These are phyloP conservation scores for Leccinum angustisporum DNA, from an alignment of 1,284 basidiomycete genomes.

Conservation along the genomic window DNA sequence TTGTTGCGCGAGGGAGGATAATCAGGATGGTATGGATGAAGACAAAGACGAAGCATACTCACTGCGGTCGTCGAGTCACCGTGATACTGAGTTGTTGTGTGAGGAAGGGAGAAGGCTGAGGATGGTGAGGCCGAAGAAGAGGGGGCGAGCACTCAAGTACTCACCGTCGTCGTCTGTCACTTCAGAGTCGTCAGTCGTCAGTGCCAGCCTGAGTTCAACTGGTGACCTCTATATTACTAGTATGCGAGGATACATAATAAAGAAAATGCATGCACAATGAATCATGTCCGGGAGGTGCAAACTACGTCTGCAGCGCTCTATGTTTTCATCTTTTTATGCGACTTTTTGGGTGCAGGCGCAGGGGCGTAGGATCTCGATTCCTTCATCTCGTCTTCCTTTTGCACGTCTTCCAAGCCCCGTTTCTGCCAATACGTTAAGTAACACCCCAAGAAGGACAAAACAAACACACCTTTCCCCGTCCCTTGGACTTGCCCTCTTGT, in stretches of 20 bases:
- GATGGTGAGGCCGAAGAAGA: too few species aligned
- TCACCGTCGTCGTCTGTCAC: too few species aligned
- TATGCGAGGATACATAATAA: too few species aligned
- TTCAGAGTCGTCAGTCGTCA: too few species aligned
- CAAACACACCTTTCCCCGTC: constrained; percentile 60
- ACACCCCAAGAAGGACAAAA: not conserved
- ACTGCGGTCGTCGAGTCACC: too few species aligned
- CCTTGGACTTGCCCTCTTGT: constrained; percentile 64
- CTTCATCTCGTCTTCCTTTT: constrained; percentile 55
- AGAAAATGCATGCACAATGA: too few species aligned
- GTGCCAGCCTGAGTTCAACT: not conserved
- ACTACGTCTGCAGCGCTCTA: constrained; percentile 18
- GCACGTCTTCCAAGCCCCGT: constrained; percentile 63
- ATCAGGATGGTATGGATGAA: too few species aligned
- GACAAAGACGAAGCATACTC: too few species aligned
- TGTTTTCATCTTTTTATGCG: constrained; percentile 54
- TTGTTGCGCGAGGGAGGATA: too few species aligned
- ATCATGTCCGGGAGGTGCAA: not conserved
- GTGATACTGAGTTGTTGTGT: too few species aligned
- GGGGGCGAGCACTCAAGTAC: too few species aligned
- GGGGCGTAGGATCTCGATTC: constrained; percentile 58
- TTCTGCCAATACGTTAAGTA: constrained; percentile 43
- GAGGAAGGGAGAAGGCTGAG: too few species aligned
- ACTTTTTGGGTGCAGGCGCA: constrained; percentile 45
- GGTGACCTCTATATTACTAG: not conserved